A percentile compares a stretch with the other conserved stretches of the same genome.
Evolutionary conservation across 441 rosid genomes (phyloP).

Genomic region (Metrosideros polymorpha): DNA sequence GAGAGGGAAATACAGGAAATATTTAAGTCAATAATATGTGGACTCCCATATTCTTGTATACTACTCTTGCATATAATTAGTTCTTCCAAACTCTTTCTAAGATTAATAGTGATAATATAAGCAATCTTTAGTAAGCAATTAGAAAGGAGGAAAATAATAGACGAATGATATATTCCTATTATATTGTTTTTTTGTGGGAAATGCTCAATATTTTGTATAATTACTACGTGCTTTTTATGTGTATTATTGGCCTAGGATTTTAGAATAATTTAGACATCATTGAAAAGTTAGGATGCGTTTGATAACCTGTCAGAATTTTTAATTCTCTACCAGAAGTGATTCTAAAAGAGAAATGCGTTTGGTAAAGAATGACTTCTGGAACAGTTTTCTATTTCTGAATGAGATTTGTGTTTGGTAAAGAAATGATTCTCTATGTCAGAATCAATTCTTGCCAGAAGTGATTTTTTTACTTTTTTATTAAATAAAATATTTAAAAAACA

Average conservation of each 20-base stretch:
- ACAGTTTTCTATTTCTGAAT: no score
- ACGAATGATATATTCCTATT: background rate
- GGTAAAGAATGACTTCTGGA: no score
- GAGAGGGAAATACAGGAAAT: constrained; percentile 1
- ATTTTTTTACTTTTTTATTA: no score
- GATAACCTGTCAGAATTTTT: no score
- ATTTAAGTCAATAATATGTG: background rate
- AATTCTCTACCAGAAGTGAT: no score
- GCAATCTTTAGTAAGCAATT: background rate
- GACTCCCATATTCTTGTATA: background rate
- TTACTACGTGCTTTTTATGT: background rate
- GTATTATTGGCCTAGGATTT: background rate
- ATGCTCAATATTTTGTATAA: background rate
- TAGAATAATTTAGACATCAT: background rate
- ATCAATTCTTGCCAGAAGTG: no score
- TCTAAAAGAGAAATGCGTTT: no score
- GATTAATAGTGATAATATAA: background rate
- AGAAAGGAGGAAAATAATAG: background rate
- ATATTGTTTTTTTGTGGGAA: background rate
- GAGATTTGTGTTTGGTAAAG: no score
- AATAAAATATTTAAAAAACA: no score
- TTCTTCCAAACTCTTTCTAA: background rate
- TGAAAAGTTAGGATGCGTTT: no score
- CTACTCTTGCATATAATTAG: no score
- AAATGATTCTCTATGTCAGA: no score